Base-by-base conservation (phyloP, 2,329 filamentous ascomycete species). In the Sarocladium brachiariae region DNA sequence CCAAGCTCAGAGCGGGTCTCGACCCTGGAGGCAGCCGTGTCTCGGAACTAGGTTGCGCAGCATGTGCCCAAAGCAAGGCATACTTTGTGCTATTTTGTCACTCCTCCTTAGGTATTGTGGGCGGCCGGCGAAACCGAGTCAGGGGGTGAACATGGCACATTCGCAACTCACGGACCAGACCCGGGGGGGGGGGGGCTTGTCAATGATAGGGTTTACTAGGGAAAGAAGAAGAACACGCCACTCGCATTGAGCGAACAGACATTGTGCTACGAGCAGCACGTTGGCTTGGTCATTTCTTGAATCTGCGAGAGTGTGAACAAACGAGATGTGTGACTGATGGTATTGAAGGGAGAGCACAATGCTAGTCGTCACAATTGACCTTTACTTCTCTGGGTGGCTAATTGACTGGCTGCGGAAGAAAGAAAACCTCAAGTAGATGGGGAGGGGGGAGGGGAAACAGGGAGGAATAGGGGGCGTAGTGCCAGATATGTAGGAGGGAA, bases 401-500 rank as follows among this genome's bases (percentile, higher is more conserved):
- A n/a, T n/a, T n/a, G n/a, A n/a, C n/a, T n/a, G n/a, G n/a, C n/a
- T n/a, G n/a, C n/a, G n/a, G n/a, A n/a, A n/a, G n/a, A n/a, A n/a
- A n/a, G n/a, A n/a, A n/a, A n/a, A n/a, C n/a, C n/a, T n/a, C n/a
- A n/a, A n/a, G n/a, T n/a, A n/a, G n/a, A n/a, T n/a, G n/a, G 16
- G 37, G 39, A 14, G 13, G 39, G 39, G 39, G 16, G 39, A 5
- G 18, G 18, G 24, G 11, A 16, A 9, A n/a, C 8, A 19, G 37
- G 37, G 37, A 41, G 34, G 34, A 18, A 38, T 38, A 18, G 21
- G 16, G 19, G 54, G 37, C 43, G 47, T 30, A 59, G 56, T 52
- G 25, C 23, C 54, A 54, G 56, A 57, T 53, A 58, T 54, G 54
- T 59, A 55, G 59, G 58, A 59, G 58, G 58, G 59, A 59, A 58